These are phyloP conservation scores for Tilletia walkeri DNA, from an alignment of 1,284 basidiomycete genomes.

Conservation along the genomic window DNA sequence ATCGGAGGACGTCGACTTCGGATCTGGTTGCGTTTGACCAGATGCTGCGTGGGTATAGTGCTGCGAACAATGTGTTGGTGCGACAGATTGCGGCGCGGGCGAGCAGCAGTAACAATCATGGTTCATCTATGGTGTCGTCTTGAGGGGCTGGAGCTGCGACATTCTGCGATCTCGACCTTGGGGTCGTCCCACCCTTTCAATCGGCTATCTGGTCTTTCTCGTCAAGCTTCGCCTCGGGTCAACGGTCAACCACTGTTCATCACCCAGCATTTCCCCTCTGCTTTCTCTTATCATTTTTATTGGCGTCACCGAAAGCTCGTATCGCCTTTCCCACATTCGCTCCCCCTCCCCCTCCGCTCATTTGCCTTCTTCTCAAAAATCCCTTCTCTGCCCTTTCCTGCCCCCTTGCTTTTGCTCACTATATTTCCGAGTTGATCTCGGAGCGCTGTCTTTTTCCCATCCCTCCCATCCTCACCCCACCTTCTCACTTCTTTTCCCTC, in stretches of 20 bases:
- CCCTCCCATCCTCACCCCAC: too few species aligned
- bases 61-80: background rate
- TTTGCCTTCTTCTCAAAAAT: background rate
- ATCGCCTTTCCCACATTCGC: background rate
- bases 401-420: background rate
- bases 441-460: too few species aligned
- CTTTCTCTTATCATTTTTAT: background rate
- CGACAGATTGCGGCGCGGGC: constrained; percentile 13
- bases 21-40: constrained; percentile 2
- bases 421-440: too few species aligned
- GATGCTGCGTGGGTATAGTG: constrained; percentile 5
- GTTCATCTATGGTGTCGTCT: constrained; percentile 1
- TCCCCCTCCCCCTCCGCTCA: background rate
- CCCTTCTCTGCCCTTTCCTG: background rate
- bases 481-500: too few species aligned
- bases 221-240: too few species aligned
- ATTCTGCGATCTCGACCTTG: too few species aligned
- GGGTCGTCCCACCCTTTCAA: too few species aligned
- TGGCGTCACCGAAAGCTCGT: background rate
- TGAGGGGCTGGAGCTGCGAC: background rate
- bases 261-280: background rate
- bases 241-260: too few species aligned
- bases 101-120: constrained; percentile 12
- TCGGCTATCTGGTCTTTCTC: too few species aligned
- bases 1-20: background rate